Evolutionary conservation across 163 green algal species (phyloP).

Genomic region (Chlamydomonas reinhardtii): DNA sequence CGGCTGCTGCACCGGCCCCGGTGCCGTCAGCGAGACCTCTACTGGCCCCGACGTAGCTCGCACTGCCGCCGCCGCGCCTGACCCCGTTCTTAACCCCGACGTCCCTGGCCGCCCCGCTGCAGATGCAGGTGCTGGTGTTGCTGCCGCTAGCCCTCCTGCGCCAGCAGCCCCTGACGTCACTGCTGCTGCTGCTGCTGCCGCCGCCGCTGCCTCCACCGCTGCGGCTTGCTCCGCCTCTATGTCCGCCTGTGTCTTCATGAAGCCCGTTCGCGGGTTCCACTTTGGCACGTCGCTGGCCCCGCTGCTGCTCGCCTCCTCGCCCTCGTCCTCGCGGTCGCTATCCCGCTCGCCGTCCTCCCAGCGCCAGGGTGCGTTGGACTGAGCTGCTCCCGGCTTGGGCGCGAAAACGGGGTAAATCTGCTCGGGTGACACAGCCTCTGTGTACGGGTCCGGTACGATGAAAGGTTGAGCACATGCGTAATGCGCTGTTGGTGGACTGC

Average conservation of each 20-base stretch:
- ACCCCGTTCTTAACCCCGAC: background rate
- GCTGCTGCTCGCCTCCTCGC: constrained; percentile 1
- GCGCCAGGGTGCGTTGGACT: constrained; percentile 26
- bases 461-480: no score
- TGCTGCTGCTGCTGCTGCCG: background rate
- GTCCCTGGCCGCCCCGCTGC: background rate
- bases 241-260: constrained; percentile 52
- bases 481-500: background rate
- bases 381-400: constrained; percentile 16
- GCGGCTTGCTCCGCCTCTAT: constrained; percentile 4
- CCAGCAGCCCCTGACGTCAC: background rate
- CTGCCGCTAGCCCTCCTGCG: background rate
- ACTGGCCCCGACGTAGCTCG: background rate
- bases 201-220: background rate
- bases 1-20: background rate
- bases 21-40: background rate
- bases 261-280: constrained; percentile 69
- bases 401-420: constrained; percentile 55
- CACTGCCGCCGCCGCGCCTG: background rate
- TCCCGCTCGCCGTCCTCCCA: constrained; percentile 33
- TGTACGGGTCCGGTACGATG: no score
- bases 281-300: constrained; percentile 29
- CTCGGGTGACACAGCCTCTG: background rate
- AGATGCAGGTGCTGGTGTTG: no score
- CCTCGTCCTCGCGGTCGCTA: background rate